phyloP scores from a whole-genome alignment of 2,329 filamentous ascomycete species.

The Scedosporium dehoogii region DNA sequence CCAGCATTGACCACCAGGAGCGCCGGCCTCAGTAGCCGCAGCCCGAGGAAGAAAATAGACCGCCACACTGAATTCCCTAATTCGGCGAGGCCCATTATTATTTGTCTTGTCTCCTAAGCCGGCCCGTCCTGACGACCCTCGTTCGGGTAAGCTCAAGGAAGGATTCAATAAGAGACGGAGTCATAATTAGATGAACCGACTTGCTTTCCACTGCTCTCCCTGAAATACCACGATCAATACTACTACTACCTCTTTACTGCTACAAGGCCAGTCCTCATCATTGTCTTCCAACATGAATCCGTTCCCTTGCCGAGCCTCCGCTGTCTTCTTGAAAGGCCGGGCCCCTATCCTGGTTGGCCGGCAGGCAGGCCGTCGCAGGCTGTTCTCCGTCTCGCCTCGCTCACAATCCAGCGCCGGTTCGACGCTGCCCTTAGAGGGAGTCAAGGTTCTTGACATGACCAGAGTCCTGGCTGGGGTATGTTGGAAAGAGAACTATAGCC shows the following conservation, averaged over 20 bases:
- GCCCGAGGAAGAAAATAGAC: too few relatives aligned
- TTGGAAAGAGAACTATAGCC: constrained; percentile 12
- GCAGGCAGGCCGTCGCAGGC: neutral
- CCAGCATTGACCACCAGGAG: neutral
- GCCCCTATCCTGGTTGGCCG: neutral
- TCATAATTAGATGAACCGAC: too few relatives aligned
- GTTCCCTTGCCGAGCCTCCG: neutral
- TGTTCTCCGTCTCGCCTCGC: constrained; percentile 1
- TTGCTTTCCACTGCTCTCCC: too few relatives aligned
- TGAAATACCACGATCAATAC: too few relatives aligned
- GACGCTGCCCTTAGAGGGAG: constrained; percentile 63
- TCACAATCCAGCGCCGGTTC: neutral
- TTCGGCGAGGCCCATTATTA: too few relatives aligned
- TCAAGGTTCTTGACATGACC: constrained; percentile 92
- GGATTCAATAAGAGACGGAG: too few relatives aligned
- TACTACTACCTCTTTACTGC: neutral
- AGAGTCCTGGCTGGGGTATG: constrained; percentile 86
- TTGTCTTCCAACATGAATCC: neutral
- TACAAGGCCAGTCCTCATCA: neutral
- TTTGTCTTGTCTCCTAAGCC: too few relatives aligned
- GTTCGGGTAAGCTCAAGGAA: too few relatives aligned
- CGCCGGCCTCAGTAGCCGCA: neutral
- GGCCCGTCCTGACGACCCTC: too few relatives aligned
- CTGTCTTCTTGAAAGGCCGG: neutral
- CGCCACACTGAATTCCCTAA: too few relatives aligned